A percentile compares a stretch with the other conserved stretches of the same genome.
Conservation (phyloP, 2,329 filamentous ascomycete species). For the Penicillium sp. region DNA sequence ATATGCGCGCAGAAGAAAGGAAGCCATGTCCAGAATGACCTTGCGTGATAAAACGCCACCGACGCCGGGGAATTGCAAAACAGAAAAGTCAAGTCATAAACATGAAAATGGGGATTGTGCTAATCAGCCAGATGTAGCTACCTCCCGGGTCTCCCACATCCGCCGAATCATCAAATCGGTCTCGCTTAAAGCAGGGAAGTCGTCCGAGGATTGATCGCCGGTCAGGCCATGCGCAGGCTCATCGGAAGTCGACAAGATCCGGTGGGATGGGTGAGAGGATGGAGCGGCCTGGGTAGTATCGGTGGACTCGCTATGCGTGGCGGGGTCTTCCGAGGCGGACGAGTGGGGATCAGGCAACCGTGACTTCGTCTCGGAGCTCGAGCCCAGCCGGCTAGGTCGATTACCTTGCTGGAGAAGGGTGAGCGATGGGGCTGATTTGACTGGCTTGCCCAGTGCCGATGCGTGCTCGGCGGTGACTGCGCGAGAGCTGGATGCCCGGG, state of each 20-base stretch:
- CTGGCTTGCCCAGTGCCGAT: constrained; percentile 34
- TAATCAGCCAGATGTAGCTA: constrained; percentile 38
- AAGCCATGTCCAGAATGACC: background rate
- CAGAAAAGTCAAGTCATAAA: constrained; percentile 19
- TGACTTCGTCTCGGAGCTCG: constrained; percentile 28
- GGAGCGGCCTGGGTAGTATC: constrained; percentile 25
- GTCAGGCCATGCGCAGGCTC: constrained; percentile 29
- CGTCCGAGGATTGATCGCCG: constrained; percentile 27
- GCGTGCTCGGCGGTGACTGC: constrained; percentile 13
- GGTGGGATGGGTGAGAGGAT: constrained; percentile 37
- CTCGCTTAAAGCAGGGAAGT: constrained; percentile 33
- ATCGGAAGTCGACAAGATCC: constrained; percentile 38
- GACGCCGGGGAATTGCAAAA: constrained; percentile 19
- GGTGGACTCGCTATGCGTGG: constrained; percentile 29
- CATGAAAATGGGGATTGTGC: constrained; percentile 18
- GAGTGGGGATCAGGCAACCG: constrained; percentile 27
- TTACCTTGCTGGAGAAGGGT: constrained; percentile 33
- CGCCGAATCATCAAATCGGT: constrained; percentile 45
- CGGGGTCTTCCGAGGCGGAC: constrained; percentile 34
- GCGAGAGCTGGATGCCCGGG: constrained; percentile 24
- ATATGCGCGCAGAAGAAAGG: background rate
- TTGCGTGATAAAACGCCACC: constrained; percentile 3
- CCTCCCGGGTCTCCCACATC: constrained; percentile 48
- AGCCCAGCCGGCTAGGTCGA: constrained; percentile 19
- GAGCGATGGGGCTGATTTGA: constrained; percentile 39